Evolutionary conservation across 2,329 filamentous ascomycete genomes (phyloP).

Genomic region (Onygenales sp.): DNA sequence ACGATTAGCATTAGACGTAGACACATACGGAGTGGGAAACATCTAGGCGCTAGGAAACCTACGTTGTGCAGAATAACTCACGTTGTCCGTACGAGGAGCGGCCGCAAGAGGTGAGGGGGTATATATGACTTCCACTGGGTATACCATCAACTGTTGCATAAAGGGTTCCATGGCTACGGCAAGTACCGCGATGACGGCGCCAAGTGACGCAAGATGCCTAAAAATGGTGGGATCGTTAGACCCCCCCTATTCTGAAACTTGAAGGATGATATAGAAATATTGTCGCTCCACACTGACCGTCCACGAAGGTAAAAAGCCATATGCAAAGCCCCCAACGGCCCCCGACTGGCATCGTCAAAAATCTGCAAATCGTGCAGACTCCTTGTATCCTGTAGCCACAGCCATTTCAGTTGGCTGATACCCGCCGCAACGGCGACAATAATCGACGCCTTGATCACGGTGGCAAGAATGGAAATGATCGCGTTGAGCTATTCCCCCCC

Average conservation of each 20-base stretch:
- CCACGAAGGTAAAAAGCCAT: not conserved
- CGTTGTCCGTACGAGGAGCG: not conserved
- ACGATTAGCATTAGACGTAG: not conserved
- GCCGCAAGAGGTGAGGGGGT: not conserved
- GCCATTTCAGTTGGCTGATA: conserved; percentile 30
- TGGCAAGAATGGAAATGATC: conserved; percentile 25
- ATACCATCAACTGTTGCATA: not conserved
- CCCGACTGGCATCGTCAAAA: conserved; percentile 22
- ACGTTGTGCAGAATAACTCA: not conserved
- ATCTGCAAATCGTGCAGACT: conserved; percentile 17
- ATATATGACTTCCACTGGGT: not conserved
- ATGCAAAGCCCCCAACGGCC: conserved; percentile 14
- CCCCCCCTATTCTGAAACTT: not conserved
- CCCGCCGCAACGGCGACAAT: conserved; percentile 22
- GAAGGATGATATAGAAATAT: not conserved
- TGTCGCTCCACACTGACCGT: not conserved
- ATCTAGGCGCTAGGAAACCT: not conserved
- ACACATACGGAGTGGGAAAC: not conserved
- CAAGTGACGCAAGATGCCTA: not conserved
- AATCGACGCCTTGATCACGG: conserved; percentile 20
- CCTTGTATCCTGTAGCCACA: conserved; percentile 14
- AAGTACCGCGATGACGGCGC: not conserved
- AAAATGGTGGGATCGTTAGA: not conserved
- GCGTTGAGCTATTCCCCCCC: conserved; percentile 16
- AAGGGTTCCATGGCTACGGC: not conserved